Percentiles rank a stretch among this genome's conserved stretches.
These are phyloP conservation scores for Myxozyma geophila DNA, from an alignment of 805 yeast species.

Conservation along the genomic window DNA sequence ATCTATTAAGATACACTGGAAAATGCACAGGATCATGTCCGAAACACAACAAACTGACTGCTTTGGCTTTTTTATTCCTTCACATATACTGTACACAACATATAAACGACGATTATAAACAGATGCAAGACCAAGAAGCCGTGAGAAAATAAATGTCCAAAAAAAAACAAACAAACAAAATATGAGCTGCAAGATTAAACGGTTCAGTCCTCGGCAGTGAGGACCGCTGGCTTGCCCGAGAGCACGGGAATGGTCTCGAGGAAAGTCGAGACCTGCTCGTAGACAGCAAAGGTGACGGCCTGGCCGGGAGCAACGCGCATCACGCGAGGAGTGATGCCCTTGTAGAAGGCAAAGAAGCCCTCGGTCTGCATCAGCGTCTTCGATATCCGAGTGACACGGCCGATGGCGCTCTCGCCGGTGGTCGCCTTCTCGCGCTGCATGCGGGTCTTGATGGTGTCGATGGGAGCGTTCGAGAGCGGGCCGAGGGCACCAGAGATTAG, in stretches of 20 bases:
- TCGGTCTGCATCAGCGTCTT: conserved; percentile 81
- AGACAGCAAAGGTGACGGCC: conserved; percentile 97
- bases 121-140: background rate
- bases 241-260: conserved; percentile 49
- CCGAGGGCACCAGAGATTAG: conserved; percentile 95
- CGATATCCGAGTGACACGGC: conserved; percentile 80
- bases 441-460: conserved; percentile 95
- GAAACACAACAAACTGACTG: background rate
- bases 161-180: too few relatives aligned
- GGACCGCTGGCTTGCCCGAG: conserved; percentile 21
- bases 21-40: background rate
- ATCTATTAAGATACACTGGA: conserved; percentile 3
- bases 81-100: conserved; percentile 6
- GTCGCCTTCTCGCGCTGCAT: conserved; percentile 85
- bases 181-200: background rate
- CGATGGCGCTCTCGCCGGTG: conserved; percentile 66
- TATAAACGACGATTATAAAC: background rate
- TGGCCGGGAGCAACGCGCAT: conserved; percentile 99
- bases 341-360: conserved; percentile 86
- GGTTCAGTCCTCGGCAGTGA: conserved; percentile 25
- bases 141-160: background rate
- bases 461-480: conserved; percentile 95
- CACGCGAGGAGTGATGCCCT: conserved; percentile 97
- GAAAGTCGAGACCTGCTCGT: conserved; percentile 78
- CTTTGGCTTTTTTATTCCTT: background rate